Conservation (phyloP, 805 yeast species). For the Candida berthetii region DNA sequence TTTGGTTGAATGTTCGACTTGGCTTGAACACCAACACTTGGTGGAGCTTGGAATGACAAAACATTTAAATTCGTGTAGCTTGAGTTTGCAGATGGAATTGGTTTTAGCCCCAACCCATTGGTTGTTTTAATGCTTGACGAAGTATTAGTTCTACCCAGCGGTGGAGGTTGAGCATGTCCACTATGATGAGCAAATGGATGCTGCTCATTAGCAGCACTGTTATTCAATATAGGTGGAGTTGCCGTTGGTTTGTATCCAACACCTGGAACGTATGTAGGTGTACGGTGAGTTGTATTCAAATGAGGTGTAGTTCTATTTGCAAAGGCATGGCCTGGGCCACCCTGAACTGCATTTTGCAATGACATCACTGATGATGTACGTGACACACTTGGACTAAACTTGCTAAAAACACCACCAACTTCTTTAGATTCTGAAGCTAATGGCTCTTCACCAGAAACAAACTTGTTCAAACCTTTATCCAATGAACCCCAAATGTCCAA, state of each 20-base stretch:
- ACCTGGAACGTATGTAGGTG: neutral
- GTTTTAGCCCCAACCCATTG: neutral
- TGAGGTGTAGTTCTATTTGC: neutral
- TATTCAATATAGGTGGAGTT: too few species aligned
- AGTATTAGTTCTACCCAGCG: neutral
- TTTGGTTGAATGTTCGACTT: neutral
- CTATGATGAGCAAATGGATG: neutral
- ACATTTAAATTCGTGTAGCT: neutral
- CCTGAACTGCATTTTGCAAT: constrained; percentile 3
- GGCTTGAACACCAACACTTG: neutral
- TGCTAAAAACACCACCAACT: constrained; percentile 58
- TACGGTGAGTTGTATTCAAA: neutral
- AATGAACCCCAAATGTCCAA: constrained; percentile 86
- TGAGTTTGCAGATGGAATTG: neutral
- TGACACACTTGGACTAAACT: constrained; percentile 65
- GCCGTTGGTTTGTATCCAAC: neutral
- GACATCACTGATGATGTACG: constrained; percentile 34
- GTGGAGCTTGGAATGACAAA: neutral
- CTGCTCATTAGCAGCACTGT: neutral
- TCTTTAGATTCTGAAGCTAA: constrained; percentile 27
- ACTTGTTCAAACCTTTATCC: constrained; percentile 71
- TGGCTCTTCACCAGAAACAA: constrained; percentile 82
- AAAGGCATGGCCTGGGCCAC: neutral
- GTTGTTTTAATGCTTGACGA: neutral
- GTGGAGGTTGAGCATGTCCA: neutral